Evolutionary conservation across 768 basidiomycete species (phyloP), one percentile per base, ranked within the genome.

Genomic region (Termitomyces sp.): DNA sequence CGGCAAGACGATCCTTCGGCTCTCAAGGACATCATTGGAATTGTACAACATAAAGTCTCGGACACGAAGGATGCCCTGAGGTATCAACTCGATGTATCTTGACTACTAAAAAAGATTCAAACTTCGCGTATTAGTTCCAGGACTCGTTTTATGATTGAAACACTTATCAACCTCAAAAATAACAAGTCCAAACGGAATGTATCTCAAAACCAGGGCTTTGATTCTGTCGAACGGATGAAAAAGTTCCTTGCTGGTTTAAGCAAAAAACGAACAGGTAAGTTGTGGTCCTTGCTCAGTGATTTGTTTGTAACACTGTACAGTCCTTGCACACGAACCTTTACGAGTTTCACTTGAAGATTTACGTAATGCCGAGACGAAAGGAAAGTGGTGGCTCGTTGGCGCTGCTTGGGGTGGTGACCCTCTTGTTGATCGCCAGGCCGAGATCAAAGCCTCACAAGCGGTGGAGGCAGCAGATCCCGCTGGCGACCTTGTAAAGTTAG

Each of bases 331-430:
- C 65, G 97, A 98, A 46, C 87, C 94, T 0, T 77, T 99, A 8
- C 87, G 94, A 7, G 85, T 97, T 1, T 86, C 90, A 0, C 76
- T 98, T 24, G 77, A 78, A n/a, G 96, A 98, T 71, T 79, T 98
- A 5, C 90, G 83, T 59, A 82, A 85, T 0, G 87, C 93, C 1
- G 85, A 92, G 56, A 89, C 80, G 11, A 90, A 86, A 67, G 97
- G 95, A 5, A 97, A 97, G 74, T 98, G 97, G 97, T 98, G 97
- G 96, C 79, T 98, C 2, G 92, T 98, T 36, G 97, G 96, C 18
- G 93, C 96, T 1, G 96, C 92, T 0, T 99, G 96, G 96, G 81
- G 82, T 33, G 95, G 95, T 2, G 87, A 98, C 65, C 95, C 97
- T 8, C 80, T 98, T 3, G 78, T 87, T 20, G 95, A 98, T 56